Evolutionary conservation across 305 asterid species (phyloP).

Genomic region (Coffea humblotiana): DNA sequence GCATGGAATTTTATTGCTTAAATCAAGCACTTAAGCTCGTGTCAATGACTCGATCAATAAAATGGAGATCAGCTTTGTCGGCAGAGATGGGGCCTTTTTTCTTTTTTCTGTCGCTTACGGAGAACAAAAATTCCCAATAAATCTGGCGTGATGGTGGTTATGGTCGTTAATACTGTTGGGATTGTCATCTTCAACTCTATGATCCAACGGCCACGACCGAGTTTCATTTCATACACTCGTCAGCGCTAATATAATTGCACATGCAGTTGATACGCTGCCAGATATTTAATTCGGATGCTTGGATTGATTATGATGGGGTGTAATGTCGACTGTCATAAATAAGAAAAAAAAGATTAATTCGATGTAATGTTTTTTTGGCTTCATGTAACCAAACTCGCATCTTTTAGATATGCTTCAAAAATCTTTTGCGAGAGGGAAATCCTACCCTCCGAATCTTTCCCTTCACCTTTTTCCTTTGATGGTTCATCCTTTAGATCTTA

Average conservation of each 20-base stretch:
- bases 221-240: neutral
- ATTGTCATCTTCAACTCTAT: neutral
- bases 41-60: neutral
- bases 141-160: constrained; percentile 29
- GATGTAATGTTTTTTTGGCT: neutral
- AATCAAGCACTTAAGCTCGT: neutral
- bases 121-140: constrained; percentile 1
- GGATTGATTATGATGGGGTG: constrained; percentile 5
- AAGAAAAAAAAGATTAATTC: neutral
- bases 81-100: constrained; percentile 20
- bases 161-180: constrained; percentile 25
- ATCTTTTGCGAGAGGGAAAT: constrained; percentile 20
- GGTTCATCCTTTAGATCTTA: neutral
- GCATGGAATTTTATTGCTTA: neutral
- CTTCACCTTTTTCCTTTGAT: neutral
- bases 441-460: constrained; percentile 18
- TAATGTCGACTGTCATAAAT: neutral
- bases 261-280: neutral
- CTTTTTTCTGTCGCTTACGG: constrained; percentile 5
- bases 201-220: constrained; percentile 7
- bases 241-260: neutral
- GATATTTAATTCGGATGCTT: neutral
- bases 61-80: constrained; percentile 7
- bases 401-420: constrained; percentile 8
- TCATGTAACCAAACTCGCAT: neutral